Conservation (phyloP, 345 rosid species). For the Punica granatum region DNA sequence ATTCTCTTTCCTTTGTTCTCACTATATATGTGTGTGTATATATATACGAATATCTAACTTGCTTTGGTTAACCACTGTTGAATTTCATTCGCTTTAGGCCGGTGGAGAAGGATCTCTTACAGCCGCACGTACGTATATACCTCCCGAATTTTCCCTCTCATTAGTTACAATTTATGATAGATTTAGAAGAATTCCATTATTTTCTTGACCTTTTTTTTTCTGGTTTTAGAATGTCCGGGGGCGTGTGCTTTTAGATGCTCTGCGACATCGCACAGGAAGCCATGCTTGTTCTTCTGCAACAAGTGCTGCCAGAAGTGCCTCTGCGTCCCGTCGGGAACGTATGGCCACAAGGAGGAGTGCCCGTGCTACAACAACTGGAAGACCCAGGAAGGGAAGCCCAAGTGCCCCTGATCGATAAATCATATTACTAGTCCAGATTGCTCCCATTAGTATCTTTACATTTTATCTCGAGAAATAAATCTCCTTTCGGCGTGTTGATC, state of each 20-base stretch:
- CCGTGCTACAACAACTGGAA: constrained; percentile 16
- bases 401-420: constrained; percentile 17
- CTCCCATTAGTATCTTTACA: no score
- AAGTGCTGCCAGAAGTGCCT: constrained; percentile 9
- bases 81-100: neutral
- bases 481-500: no score
- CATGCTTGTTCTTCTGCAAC: constrained; percentile 9
- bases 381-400: constrained; percentile 10
- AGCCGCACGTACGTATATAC: neutral
- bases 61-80: neutral
- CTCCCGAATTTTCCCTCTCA: neutral
- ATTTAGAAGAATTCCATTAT: neutral
- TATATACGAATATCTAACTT: neutral
- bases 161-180: neutral
- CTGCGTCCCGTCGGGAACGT: constrained; percentile 12
- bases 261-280: neutral
- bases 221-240: neutral
- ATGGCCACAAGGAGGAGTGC: constrained; percentile 14
- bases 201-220: neutral
- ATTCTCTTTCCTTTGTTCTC: no score
- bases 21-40: no score
- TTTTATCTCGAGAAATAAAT: no score
- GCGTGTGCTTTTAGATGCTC: constrained; percentile 9
- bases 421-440: no score
- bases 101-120: constrained; percentile 12